Conservation (phyloP, 2,329 filamentous ascomycete genomes). For the Venturia carpophila region DNA sequence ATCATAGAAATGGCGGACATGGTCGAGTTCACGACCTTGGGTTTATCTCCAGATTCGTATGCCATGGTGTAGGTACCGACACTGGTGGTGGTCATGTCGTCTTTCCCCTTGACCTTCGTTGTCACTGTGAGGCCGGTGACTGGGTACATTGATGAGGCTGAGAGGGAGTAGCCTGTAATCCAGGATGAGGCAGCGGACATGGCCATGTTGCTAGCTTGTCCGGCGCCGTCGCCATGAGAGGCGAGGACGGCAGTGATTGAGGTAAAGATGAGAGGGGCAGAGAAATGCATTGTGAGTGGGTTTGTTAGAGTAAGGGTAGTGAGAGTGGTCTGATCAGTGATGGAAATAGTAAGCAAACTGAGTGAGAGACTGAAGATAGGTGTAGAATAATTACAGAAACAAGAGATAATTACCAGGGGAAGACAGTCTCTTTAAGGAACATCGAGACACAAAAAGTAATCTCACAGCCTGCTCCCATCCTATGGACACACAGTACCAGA, state of each 20-base stretch:
- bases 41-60: neutral
- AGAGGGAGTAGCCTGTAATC: constrained; percentile 8
- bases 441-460: neutral
- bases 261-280: neutral
- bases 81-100: constrained; percentile 5
- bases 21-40: neutral
- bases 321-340: neutral
- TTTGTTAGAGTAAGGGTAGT: neutral
- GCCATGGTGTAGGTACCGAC: neutral
- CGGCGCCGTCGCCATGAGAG: neutral
- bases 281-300: constrained; percentile 9
- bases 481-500: neutral
- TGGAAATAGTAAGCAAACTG: neutral
- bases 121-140: neutral
- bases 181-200: constrained; percentile 1
- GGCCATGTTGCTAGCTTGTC: constrained; percentile 3
- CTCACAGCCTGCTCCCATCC: neutral
- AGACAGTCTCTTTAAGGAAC: neutral
- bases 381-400: neutral
- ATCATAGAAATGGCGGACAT: neutral
- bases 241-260: neutral
- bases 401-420: neutral
- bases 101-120: neutral
- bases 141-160: neutral
- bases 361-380: neutral